A percentile compares a stretch with the other conserved stretches of the same genome.
These are phyloP conservation scores for Aspergillus baeticus DNA, from an alignment of 495 filamentous ascomycete genomes.

Conservation along the genomic window DNA sequence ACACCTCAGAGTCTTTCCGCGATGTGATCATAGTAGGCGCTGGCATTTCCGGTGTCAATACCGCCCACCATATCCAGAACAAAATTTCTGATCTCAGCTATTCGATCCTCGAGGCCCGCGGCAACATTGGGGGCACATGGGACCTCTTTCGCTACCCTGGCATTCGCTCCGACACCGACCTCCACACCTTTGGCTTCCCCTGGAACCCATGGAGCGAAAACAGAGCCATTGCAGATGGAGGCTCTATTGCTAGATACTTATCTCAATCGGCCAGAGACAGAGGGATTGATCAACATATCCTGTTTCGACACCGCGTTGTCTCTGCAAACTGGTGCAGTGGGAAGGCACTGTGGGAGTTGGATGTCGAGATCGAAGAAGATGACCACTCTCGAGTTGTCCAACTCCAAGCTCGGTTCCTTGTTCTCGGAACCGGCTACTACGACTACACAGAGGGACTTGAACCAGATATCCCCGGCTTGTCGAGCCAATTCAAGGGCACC, in stretches of 20 bases:
- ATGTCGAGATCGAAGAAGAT: no score
- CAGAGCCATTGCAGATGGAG: constrained; percentile 52
- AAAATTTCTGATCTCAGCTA: constrained; percentile 47
- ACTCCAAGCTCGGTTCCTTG: constrained; percentile 6
- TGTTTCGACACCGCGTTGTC: no score
- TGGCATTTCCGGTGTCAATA: no score
- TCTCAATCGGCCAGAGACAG: no score
- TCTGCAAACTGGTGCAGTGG: no score
- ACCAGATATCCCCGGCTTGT: constrained; percentile 32
- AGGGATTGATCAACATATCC: no score
- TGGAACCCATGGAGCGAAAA: constrained; percentile 58
- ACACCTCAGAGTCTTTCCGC: no score
- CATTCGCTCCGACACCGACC: constrained; percentile 16
- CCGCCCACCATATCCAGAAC: neutral
- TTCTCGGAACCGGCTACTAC: constrained; percentile 22
- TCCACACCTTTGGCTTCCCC: constrained; percentile 57
- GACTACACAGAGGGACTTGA: constrained; percentile 51
- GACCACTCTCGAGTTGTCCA: constrained; percentile 25
- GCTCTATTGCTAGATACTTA: constrained; percentile 45
- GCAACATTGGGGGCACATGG: constrained; percentile 60
- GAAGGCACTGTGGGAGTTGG: no score
- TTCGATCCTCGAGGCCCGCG: constrained; percentile 55
- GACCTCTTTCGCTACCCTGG: constrained; percentile 62
- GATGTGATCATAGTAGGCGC: no score
- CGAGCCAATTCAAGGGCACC: constrained; percentile 24